phyloP scores from a whole-genome alignment of 225 moss, liverwort and hornwort genomes.

The Takakia lepidozioides region DNA sequence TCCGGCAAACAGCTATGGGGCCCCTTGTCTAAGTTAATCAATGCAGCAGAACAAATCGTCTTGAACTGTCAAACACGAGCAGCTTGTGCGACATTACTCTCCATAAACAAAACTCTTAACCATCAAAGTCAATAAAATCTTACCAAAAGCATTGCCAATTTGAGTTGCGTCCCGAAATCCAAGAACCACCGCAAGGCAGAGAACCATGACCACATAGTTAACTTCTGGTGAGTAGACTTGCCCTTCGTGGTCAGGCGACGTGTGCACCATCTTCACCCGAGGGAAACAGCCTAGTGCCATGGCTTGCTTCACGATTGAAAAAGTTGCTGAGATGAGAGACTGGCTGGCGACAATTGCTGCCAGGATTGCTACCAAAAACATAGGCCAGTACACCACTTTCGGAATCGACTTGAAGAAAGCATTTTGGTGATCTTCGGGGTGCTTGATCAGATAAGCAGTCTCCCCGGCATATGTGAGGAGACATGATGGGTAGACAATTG shows the following conservation, averaged over 20 bases:
- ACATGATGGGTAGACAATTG: conserved; percentile 61
- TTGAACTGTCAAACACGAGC: too few species aligned
- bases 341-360: conserved; percentile 87
- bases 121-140: conserved; percentile 11
- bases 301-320: conserved; percentile 73
- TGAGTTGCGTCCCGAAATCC: conserved; percentile 56
- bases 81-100: too few species aligned
- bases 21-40: too few species aligned
- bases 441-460: conserved; percentile 63
- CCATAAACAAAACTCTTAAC: too few species aligned
- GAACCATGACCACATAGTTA: conserved; percentile 66
- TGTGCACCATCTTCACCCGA: conserved; percentile 70
- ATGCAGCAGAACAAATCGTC: too few species aligned
- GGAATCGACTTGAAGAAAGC: conserved; percentile 70
- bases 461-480: conserved; percentile 68
- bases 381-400: conserved; percentile 59
- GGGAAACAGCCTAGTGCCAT: conserved; percentile 78
- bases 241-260: conserved; percentile 53
- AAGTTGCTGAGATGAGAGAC: conserved; percentile 74
- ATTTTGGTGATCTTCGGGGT: conserved; percentile 42
- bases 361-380: conserved; percentile 62
- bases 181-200: conserved; percentile 55
- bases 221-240: conserved; percentile 75
- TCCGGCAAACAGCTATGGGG: too few species aligned
- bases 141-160: conserved; percentile 86